phyloP scores from a whole-genome alignment of 495 filamentous ascomycete species.

The Parmelia sp. region DNA sequence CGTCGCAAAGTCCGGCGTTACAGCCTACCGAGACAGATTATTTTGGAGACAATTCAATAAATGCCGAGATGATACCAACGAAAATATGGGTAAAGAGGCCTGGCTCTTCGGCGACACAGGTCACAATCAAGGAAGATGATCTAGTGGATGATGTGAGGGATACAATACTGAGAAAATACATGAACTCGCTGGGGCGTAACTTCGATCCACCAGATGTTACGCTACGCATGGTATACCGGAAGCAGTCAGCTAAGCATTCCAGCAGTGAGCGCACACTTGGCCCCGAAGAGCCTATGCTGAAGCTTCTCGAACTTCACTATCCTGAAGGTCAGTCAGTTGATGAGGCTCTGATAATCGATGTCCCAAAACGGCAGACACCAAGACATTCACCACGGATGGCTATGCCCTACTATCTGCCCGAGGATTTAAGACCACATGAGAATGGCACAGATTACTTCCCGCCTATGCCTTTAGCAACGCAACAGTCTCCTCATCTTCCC shows the following conservation, averaged over 20 bases:
- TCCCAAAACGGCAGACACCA: slow-evolving; percentile 75
- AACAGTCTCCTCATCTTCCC: slow-evolving; percentile 38
- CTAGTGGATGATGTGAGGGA: slow-evolving; percentile 93
- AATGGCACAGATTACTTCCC: slow-evolving; percentile 83
- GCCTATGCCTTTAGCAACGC: slow-evolving; percentile 58
- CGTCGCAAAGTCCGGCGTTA: slow-evolving; percentile 18
- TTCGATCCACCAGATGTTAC: slow-evolving; percentile 86
- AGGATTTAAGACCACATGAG: slow-evolving; percentile 63
- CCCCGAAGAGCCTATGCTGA: slow-evolving; percentile 78
- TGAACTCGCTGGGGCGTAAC: slow-evolving; percentile 78
- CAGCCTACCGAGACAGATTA: slow-evolving; percentile 20
- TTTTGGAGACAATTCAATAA: slow-evolving; percentile 21
- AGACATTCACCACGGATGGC: slow-evolving; percentile 65
- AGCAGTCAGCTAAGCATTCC: slow-evolving; percentile 40
- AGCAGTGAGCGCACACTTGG: slow-evolving; percentile 61
- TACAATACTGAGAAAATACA: slow-evolving; percentile 86
- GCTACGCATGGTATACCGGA: slow-evolving; percentile 55
- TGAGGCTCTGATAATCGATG: slow-evolving; percentile 87
- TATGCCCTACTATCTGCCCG: slow-evolving; percentile 51
- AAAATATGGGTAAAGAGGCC: slow-evolving; percentile 94
- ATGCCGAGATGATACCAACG: slow-evolving; percentile 60
- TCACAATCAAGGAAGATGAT: slow-evolving; percentile 79
- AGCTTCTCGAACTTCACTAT: slow-evolving; percentile 76
- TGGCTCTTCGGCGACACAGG: slow-evolving; percentile 75
- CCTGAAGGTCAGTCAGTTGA: slow-evolving; percentile 84